phyloP scores from a whole-genome alignment of 176 grass and related monocot genomes.

The Eleusine indica region DNA sequence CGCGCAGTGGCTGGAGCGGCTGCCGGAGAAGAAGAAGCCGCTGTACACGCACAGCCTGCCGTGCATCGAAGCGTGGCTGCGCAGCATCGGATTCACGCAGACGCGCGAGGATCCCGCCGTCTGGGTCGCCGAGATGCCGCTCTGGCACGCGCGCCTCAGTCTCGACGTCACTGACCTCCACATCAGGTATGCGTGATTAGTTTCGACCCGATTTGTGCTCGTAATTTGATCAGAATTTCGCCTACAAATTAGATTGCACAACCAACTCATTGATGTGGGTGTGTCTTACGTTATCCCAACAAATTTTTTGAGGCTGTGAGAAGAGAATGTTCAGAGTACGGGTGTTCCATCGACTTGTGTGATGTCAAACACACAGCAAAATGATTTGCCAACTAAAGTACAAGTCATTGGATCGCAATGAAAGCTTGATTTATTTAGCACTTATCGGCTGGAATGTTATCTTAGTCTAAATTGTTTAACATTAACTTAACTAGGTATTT shows the following conservation, averaged over 20 bases:
- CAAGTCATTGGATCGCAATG: background rate
- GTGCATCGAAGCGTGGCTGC: constrained; percentile 88
- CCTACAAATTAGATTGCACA: background rate
- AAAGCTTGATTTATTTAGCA: background rate
- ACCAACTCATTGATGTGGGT: background rate
- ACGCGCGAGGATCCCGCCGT: constrained; percentile 66
- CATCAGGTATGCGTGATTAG: constrained; percentile 51
- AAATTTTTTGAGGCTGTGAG: background rate
- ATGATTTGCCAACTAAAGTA: background rate
- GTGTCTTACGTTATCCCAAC: background rate
- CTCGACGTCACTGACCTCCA: constrained; percentile 83
- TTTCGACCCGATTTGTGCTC: background rate
- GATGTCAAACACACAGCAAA: background rate
- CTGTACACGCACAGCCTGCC: constrained; percentile 92
- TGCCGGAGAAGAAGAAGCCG: constrained; percentile 89
- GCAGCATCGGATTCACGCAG: constrained; percentile 73
- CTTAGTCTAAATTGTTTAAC: background rate
- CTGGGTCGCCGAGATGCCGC: constrained; percentile 79
- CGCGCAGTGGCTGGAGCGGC: constrained; percentile 76
- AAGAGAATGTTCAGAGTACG: background rate
- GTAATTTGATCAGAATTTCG: background rate
- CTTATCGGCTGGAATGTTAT: background rate
- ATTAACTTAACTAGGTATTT: constrained; percentile 56
- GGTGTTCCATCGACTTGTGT: background rate
- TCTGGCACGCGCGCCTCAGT: constrained; percentile 86